Conservation (phyloP, 768 basidiomycete genomes). For the Pulveroboletus ravenelii region DNA sequence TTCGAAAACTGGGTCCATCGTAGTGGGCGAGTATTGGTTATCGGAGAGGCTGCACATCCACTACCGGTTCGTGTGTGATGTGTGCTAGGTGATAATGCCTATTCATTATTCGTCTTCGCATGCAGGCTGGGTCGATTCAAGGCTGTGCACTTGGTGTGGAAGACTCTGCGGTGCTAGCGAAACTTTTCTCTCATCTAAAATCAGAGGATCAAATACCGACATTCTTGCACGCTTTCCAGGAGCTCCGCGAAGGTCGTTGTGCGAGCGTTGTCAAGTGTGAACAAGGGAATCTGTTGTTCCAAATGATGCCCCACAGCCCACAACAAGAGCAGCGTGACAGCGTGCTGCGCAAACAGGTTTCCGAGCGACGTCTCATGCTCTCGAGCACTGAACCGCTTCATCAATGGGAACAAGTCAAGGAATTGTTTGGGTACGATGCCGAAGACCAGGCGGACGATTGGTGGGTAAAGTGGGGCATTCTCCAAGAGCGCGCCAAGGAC, state of each 20-base stretch:
- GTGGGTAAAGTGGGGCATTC: conserved; percentile 57
- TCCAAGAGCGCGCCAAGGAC: conserved; percentile 36
- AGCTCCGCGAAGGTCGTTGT: conserved; percentile 51
- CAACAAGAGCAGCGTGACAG: conserved; percentile 43
- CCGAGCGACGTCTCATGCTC: conserved; percentile 45
- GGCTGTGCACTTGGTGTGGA: conserved; percentile 51
- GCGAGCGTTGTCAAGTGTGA: conserved; percentile 44
- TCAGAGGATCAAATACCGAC: conserved; percentile 44
- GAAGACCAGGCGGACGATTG: conserved; percentile 58
- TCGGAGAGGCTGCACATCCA: conserved; percentile 63
- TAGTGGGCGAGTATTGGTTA: conserved; percentile 42
- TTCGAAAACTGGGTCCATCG: conserved; percentile 50
- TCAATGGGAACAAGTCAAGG: conserved; percentile 51
- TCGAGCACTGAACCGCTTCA: conserved; percentile 15
- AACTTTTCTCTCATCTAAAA: conserved; percentile 52
- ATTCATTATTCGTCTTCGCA: not conserved
- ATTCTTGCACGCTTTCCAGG: conserved; percentile 53
- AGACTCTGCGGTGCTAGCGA: conserved; percentile 57
- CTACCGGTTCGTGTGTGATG: conserved; percentile 41
- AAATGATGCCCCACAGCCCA: conserved; percentile 41
- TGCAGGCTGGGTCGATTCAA: conserved; percentile 52
- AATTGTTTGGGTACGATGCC: conserved; percentile 48
- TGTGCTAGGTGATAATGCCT: not conserved
- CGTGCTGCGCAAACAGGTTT: conserved; percentile 34
- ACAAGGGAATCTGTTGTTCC: conserved; percentile 40